These are phyloP conservation scores for Podosphaera xanthii DNA, from an alignment of 2,329 filamentous ascomycete genomes.

Conservation along the genomic window DNA sequence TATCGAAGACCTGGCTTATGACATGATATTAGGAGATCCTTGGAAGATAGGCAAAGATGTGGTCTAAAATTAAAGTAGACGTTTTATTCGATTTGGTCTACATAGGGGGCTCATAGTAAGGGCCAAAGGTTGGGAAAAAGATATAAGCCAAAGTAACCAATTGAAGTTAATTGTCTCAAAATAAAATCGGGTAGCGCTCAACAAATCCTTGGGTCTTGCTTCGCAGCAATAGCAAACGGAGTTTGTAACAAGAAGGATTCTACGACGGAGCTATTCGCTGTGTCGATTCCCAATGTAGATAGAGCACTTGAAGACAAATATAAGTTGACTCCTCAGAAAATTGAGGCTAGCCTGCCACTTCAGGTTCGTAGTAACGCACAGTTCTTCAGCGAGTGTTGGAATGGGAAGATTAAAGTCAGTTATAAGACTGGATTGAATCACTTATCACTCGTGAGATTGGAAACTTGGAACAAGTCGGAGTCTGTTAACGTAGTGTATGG, in stretches of 20 bases:
- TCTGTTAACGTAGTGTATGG: too few species aligned
- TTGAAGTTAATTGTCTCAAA: not conserved
- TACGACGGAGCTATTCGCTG: not conserved
- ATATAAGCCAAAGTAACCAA: not conserved
- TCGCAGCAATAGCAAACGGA: not conserved
- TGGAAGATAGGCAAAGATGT: not conserved
- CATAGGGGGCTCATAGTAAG: not conserved
- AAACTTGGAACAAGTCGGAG: too few species aligned
- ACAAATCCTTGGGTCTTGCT: not conserved
- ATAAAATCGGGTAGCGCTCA: not conserved
- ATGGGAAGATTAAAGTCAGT: too few species aligned
- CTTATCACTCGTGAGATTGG: too few species aligned
- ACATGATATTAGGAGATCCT: not conserved
- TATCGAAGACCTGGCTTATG: not conserved
- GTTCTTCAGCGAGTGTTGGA: too few species aligned
- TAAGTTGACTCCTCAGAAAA: not conserved
- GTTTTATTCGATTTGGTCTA: not conserved
- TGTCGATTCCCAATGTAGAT: not conserved
- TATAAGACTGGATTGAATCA: too few species aligned
- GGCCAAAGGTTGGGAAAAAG: not conserved
- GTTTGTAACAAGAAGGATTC: not conserved
- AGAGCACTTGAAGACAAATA: not conserved
- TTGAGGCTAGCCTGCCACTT: too few species aligned
- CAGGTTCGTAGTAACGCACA: too few species aligned
- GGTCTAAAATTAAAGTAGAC: not conserved